Conservation (phyloP, 2,329 filamentous ascomycete genomes). For the Xylaria sp. region DNA sequence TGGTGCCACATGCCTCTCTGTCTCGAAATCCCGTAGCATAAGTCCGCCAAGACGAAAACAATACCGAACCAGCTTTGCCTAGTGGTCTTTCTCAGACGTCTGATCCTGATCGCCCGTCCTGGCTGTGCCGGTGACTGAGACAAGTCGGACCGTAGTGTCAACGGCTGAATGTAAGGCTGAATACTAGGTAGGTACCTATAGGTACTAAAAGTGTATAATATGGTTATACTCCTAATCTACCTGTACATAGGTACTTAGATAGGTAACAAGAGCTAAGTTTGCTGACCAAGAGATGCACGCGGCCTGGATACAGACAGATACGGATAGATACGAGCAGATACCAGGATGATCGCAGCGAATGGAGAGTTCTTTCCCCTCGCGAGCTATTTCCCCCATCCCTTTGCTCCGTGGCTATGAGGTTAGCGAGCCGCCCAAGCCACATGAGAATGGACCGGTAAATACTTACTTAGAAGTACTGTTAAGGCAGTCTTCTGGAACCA, state of each 20-base stretch:
- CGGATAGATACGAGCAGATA: background rate
- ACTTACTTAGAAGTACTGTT: background rate
- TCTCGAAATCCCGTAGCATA: background rate
- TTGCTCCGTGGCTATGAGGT: slow-evolving; percentile 26
- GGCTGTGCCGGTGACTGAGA: slow-evolving; percentile 15
- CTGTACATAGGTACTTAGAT: too few species aligned
- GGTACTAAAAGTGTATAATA: background rate
- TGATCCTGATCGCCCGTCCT: slow-evolving; percentile 3
- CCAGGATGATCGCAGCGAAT: background rate
- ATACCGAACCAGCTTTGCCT: slow-evolving; percentile 19
- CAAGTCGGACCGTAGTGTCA: slow-evolving; percentile 4
- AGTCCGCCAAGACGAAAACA: slow-evolving; percentile 15
- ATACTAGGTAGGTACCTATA: background rate
- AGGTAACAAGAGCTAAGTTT: too few species aligned
- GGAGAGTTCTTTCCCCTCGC: background rate
- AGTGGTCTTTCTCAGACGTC: background rate
- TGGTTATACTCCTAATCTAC: too few species aligned
- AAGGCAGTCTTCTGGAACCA: slow-evolving; percentile 25
- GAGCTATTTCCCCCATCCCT: background rate
- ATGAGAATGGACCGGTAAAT: slow-evolving; percentile 3
- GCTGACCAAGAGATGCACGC: slow-evolving; percentile 3
- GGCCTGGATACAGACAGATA: background rate
- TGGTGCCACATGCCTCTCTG: background rate
- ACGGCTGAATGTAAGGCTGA: slow-evolving; percentile 35
- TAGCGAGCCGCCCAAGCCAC: background rate